Evolutionary conservation across 1,284 basidiomycete genomes (phyloP).

Genomic region (Xerocomus tenax): DNA sequence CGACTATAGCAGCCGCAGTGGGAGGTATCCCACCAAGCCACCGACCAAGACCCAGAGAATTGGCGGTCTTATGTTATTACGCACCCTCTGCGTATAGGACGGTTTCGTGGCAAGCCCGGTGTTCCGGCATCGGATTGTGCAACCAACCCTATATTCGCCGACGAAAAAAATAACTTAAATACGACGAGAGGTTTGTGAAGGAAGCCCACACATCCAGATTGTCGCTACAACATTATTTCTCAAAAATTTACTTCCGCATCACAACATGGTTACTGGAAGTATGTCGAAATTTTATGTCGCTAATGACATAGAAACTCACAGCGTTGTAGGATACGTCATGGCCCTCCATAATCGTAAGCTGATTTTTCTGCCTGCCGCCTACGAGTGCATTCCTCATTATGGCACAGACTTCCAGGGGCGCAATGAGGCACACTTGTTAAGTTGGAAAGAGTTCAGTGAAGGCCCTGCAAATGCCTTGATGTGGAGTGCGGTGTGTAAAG

Average conservation of each 20-base stretch:
- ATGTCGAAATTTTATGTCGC: constrained; percentile 3
- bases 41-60: constrained; percentile 5
- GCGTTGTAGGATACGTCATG: constrained; percentile 35
- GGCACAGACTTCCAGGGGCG: constrained; percentile 37
- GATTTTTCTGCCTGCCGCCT: not conserved
- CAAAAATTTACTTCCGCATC: not conserved
- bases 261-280: constrained; percentile 21
- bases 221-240: not conserved
- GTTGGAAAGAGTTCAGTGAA: constrained; percentile 33
- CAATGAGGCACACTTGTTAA: constrained; percentile 28
- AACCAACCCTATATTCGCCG: constrained; percentile 7
- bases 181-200: constrained; percentile 4
- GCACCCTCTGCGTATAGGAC: constrained; percentile 2
- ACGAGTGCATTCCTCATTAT: not conserved
- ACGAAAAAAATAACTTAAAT: constrained; percentile 20
- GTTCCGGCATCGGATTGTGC: not conserved
- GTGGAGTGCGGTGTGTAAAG: constrained; percentile 51
- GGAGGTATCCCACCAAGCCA: constrained; percentile 14
- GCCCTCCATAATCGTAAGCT: constrained; percentile 46
- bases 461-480: constrained; percentile 37
- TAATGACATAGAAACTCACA: constrained; percentile 8
- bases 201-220: not conserved
- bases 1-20: not conserved
- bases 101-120: constrained; percentile 3
- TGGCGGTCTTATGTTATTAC: not conserved